Conservation (phyloP, 495 filamentous ascomycete genomes). For the Entonaema liquescens region DNA sequence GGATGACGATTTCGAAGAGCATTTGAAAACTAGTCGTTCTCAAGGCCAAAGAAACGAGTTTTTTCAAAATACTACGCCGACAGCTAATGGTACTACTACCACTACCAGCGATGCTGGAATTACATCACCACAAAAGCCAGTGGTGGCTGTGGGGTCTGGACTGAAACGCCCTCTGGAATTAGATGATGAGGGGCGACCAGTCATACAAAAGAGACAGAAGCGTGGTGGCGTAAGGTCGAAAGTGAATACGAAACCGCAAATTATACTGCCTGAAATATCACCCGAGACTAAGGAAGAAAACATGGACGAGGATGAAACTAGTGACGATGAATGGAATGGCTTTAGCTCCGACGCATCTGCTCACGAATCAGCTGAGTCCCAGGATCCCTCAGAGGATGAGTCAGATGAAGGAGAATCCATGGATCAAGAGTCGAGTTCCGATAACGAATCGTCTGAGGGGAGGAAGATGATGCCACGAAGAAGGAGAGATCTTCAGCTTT, state of each 20-base stretch:
- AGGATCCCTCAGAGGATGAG: slow-evolving; percentile 33
- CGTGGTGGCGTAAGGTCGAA: slow-evolving; percentile 63
- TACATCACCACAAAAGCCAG: slow-evolving; percentile 22
- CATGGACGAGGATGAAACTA: slow-evolving; percentile 27
- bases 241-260: slow-evolving; percentile 45
- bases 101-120: background rate
- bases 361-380: slow-evolving; percentile 27
- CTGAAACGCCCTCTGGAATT: slow-evolving; percentile 86
- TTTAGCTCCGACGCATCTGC: slow-evolving; percentile 44
- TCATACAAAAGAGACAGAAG: slow-evolving; percentile 75
- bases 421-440: slow-evolving; percentile 46
- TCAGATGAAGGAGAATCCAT: slow-evolving; percentile 40
- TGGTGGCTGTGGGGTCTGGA: slow-evolving; percentile 70
- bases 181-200: slow-evolving; percentile 77
- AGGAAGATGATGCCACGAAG: slow-evolving; percentile 41
- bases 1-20: slow-evolving; percentile 44
- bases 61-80: background rate
- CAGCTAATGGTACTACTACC: background rate
- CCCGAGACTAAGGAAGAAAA: slow-evolving; percentile 56
- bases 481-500: slow-evolving; percentile 74
- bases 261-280: slow-evolving; percentile 52
- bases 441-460: slow-evolving; percentile 45
- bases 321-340: slow-evolving; percentile 53
- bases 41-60: background rate
- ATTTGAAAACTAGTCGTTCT: slow-evolving; percentile 6